Evolutionary conservation across 202 grass and related monocot species (phyloP), one percentile per base, ranked within the genome.

Genomic region (Sporobolus alterniflorus): DNA sequence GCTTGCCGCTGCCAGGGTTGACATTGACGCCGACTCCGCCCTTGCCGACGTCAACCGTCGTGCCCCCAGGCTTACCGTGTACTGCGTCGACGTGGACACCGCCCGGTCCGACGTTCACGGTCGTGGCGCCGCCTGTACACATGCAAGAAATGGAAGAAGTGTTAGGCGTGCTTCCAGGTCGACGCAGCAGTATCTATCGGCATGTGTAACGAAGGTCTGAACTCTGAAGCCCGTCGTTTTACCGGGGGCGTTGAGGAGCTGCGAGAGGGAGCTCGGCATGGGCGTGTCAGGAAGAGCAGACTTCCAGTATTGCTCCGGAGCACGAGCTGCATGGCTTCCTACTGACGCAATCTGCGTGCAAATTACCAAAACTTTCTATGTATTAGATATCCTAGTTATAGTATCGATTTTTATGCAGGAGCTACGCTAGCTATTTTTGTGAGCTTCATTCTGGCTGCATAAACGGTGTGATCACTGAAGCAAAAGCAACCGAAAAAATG

Each of bases 241-340:
- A 91, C 92, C 89, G 69, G 24, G 74, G 22, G 88, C 49, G 67
- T 59, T 76, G 16, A 96, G 84, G 26, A 94, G 89, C 33, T 84
- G 86, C 57, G 86, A 83, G 28, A 97, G 63, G 54, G 89, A 90
- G 80, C 30, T 80, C 3, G 89, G 94, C 83, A 97, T 97, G 71
- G 83, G 89, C 39, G 94, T 91, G 83, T 84, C 65, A 15, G 89
- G 89, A 32, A 97, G 85, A 55, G 74, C 82, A 64, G 84, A 83
- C 59, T 90, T 71, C 94, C 91, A 97, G 78, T 97, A 97, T 22
- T 86, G 82, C 77, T 90, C 77, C 26, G 87, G 77, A 79, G 94
- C 70, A 28, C 82, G 84, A 40, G 82, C 91, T 75, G 94, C 94
- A 92, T 92, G 91, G 94, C 81, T 97, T 84, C 87, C 79, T 56